These are phyloP conservation scores for Smithsoniella earleae DNA, from an alignment of 163 green algal species.

Conservation along the genomic window DNA sequence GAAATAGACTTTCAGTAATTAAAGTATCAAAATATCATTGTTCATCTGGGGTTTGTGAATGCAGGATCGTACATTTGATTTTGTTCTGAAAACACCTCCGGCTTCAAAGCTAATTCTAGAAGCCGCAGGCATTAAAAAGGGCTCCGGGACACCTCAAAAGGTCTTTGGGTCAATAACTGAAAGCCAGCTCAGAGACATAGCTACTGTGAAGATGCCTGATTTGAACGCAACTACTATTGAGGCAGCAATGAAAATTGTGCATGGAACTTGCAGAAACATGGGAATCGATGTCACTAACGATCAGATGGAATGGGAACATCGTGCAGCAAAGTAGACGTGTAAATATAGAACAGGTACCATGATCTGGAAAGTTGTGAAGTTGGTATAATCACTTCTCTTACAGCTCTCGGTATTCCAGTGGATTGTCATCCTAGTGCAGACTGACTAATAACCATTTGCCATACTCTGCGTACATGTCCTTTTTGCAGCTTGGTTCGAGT, in stretches of 20 bases:
- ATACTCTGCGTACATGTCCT: no score
- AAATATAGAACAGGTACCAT: no score
- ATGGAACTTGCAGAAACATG: slow-evolving; percentile 95
- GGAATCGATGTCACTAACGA: slow-evolving; percentile 70
- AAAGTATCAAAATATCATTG: no score
- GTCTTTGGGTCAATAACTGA: slow-evolving; percentile 80
- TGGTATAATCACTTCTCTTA: no score
- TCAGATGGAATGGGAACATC: background rate
- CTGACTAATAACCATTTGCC: no score
- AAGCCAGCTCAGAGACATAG: slow-evolving; percentile 91
- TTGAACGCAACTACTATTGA: slow-evolving; percentile 88
- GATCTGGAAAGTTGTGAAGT: no score
- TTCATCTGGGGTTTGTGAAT: no score
- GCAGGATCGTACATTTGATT: slow-evolving; percentile 91
- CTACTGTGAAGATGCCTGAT: slow-evolving; percentile 93
- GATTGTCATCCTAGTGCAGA: no score
- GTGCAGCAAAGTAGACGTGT: slow-evolving; percentile 3
- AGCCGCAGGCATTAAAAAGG: slow-evolving; percentile 51
- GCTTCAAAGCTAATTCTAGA: slow-evolving; percentile 65
- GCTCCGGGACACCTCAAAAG: slow-evolving; percentile 69
- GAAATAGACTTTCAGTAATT: no score
- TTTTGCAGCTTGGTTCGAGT: no score
- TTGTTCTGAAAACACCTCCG: slow-evolving; percentile 97
- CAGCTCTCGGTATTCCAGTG: no score
- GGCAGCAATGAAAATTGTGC: slow-evolving; percentile 77